phyloP scores from a whole-genome alignment of 2,329 filamentous ascomycete genomes.

The Immersiporthe knoxdaviesiana region DNA sequence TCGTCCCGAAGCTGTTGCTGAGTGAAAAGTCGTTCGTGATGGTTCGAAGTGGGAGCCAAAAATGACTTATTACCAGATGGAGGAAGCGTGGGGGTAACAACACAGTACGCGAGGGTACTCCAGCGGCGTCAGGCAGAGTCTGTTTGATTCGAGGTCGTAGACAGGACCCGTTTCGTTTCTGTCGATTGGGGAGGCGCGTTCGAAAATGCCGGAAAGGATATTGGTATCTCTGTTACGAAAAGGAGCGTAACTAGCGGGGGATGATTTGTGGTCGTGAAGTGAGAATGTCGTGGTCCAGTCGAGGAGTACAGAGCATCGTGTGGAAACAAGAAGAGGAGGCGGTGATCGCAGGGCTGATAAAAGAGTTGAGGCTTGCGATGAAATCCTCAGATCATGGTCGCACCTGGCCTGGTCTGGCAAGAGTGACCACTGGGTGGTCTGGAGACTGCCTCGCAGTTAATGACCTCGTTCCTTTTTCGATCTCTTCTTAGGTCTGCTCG shows the following conservation, averaged over 20 bases:
- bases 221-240: slow-evolving; percentile 6
- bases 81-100: background rate
- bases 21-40: background rate
- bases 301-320: slow-evolving; percentile 36
- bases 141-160: background rate
- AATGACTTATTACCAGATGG: background rate
- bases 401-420: slow-evolving; percentile 6
- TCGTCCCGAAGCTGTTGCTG: background rate
- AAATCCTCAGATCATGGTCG: slow-evolving; percentile 33
- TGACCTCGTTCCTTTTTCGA: background rate
- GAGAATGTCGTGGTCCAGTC: slow-evolving; percentile 31
- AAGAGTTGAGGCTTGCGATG: background rate
- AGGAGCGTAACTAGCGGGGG: slow-evolving; percentile 33
- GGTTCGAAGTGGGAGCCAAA: background rate
- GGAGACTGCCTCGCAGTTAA: background rate
- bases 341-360: background rate
- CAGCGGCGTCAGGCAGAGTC: background rate
- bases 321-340: slow-evolving; percentile 17
- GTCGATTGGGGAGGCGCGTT: background rate
- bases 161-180: background rate
- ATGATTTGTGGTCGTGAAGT: slow-evolving; percentile 34
- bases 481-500: background rate
- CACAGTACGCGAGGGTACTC: background rate
- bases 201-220: background rate
- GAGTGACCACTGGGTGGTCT: background rate